Conservation (phyloP, 2,329 filamentous ascomycete genomes). For the Pseudocercospora cruenta region DNA sequence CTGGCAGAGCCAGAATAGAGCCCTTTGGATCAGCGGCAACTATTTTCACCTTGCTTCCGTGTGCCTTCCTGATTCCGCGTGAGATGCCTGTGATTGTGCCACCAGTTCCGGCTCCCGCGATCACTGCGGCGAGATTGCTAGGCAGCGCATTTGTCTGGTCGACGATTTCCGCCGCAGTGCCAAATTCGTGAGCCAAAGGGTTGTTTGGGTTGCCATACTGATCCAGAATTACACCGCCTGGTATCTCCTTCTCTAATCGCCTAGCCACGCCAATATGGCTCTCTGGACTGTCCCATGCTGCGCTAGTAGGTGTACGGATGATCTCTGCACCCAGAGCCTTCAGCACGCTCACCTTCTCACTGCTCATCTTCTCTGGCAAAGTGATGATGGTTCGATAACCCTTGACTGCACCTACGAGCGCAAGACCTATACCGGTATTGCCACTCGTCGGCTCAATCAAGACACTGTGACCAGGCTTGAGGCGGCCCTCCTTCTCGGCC, state of each 20-base stretch:
- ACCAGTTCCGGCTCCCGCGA: conserved; percentile 92
- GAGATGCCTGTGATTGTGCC: conserved; percentile 93
- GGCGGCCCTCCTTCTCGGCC: conserved; percentile 85
- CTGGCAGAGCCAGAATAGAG: conserved; percentile 84
- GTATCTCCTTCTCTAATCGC: conserved; percentile 89
- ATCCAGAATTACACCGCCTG: conserved; percentile 94
- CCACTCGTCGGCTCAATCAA: conserved; percentile 97
- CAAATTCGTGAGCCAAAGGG: conserved; percentile 87
- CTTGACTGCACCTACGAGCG: conserved; percentile 91
- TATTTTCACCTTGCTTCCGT: conserved; percentile 82
- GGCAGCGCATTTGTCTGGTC: conserved; percentile 66
- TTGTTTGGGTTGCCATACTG: conserved; percentile 94
- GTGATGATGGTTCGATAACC: conserved; percentile 99
- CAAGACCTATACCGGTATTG: conserved; percentile 96
- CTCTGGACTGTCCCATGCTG: conserved; percentile 91
- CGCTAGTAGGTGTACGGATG: conserved; percentile 94
- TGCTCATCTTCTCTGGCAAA: conserved; percentile 98
- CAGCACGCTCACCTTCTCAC: conserved; percentile 94
- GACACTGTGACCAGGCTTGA: conserved; percentile 89
- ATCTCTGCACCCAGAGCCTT: conserved; percentile 94
- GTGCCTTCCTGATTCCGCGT: conserved; percentile 76
- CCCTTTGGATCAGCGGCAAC: conserved; percentile 91
- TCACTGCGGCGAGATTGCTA: conserved; percentile 78
- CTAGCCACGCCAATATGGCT: conserved; percentile 95
- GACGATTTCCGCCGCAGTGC: conserved; percentile 97